Evolutionary conservation across 1,284 basidiomycete species (phyloP), one percentile per base, ranked within the genome.

Genomic region (Grifola frondosa): DNA sequence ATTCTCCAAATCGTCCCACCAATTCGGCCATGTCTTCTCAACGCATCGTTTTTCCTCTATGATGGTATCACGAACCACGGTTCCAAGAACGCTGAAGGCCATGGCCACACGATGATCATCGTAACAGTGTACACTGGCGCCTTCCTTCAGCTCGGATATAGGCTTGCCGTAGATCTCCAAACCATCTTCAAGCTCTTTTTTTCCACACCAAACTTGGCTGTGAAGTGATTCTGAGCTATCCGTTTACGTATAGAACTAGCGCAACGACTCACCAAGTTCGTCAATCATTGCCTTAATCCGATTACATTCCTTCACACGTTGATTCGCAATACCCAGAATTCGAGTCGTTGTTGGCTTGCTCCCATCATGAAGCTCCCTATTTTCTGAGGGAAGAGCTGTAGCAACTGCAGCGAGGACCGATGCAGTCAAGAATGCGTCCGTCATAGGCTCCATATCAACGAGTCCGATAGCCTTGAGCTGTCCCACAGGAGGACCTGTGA

Each of bases 401-500:
- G 92, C 91, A 17, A 96, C 89, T 42, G 96, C 95, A 37, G 93
- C 92, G 13, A 99, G 72, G 3, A 88, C 93, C 7, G 83, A 88
- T 1, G 96, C 96, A 1, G 95, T 98, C 65, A 99, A 78, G 75
- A 99, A 99, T 6, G 95, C 96, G 64, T 99, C 96, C 9, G 97
- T 99, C 96, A 99, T 99, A n/a, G 88, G 84, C 68, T 97, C 94
- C 97, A 99, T 99, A 63, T 99, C 94, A 19, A 98, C 83, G 54
- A 85, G 77, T 28, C 91, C 91, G 38, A 97, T 77, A 6, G 91
- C 90, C 49, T 83, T 81, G 34, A 99, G 77, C 56, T 81, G 71
- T 2, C 93, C 91, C 16, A 84, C 66, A 1, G 87, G 82, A 2
- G 96, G 95, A 0, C 96, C 97, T 1, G 78, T 85, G 30, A 99